Conservation (phyloP, 305 asterid genomes). For the Fraxinus dipetala region DNA sequence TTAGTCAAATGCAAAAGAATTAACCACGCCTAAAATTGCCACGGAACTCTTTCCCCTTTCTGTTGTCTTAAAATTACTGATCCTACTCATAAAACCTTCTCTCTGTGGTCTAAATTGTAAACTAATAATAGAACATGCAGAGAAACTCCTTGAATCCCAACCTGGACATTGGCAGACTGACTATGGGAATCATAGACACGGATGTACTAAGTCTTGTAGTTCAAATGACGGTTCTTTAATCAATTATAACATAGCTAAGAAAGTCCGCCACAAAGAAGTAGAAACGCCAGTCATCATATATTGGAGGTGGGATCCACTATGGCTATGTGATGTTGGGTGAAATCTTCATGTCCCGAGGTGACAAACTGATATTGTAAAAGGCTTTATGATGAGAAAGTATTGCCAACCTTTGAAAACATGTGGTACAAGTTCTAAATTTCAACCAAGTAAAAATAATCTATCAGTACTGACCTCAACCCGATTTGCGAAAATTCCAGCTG, state of each 20-base stretch:
- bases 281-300: background rate
- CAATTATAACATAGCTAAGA: background rate
- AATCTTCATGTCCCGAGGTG: background rate
- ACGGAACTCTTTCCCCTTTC: background rate
- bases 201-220: background rate
- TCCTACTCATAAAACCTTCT: background rate
- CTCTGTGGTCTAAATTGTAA: background rate
- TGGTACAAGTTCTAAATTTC: background rate
- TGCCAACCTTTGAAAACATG: background rate
- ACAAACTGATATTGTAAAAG: background rate
- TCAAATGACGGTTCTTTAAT: background rate
- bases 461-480: conserved; percentile 66
- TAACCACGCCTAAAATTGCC: background rate
- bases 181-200: background rate
- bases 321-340: background rate
- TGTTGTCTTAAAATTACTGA: background rate
- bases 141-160: background rate
- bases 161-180: background rate
- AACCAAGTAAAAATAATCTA: background rate
- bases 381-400: background rate
- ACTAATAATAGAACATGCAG: background rate
- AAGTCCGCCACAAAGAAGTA: background rate
- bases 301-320: background rate
- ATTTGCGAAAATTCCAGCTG: conserved; percentile 70
- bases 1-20: background rate